These are phyloP conservation scores for Picea sitchensis DNA, from an alignment of 75 land plant genomes.

Conservation along the genomic window DNA sequence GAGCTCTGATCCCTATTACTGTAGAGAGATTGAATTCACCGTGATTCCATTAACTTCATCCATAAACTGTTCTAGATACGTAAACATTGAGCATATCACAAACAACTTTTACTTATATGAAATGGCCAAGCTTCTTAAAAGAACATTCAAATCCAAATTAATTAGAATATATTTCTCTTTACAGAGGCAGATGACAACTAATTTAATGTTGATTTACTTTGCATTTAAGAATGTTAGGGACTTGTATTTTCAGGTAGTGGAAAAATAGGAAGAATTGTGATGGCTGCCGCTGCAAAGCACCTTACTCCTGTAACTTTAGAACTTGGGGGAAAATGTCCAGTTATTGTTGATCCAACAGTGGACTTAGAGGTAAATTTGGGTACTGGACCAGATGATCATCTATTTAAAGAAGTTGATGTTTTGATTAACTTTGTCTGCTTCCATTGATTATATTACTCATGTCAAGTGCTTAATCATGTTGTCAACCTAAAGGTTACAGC, in stretches of 20 bases:
- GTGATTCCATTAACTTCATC: neutral
- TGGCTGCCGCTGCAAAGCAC: conserved; percentile 96
- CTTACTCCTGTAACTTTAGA: conserved; percentile 93
- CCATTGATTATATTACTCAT: neutral
- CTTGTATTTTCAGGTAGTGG: conserved; percentile 51
- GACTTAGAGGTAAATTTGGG: conserved; percentile 55
- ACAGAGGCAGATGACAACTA: neutral
- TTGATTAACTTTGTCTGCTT: neutral
- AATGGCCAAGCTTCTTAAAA: neutral
- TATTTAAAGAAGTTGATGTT: neutral
- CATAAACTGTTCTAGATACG: neutral
- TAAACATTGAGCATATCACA: neutral
- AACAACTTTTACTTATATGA: neutral
- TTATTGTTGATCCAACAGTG: conserved; percentile 66
- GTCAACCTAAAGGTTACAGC: conserved; percentile 52
- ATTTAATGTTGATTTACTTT: neutral
- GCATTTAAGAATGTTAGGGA: neutral
- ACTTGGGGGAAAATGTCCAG: conserved; percentile 96
- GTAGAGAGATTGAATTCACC: neutral
- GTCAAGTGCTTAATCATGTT: neutral
- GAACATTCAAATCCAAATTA: neutral
- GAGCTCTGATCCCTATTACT: neutral
- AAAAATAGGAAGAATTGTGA: conserved; percentile 76
- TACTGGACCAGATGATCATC: neutral
- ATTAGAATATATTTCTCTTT: neutral